A percentile compares a stretch with the other conserved stretches of the same genome.
Conservation (phyloP, 495 filamentous ascomycete species). For the Filosporella fistucella region DNA sequence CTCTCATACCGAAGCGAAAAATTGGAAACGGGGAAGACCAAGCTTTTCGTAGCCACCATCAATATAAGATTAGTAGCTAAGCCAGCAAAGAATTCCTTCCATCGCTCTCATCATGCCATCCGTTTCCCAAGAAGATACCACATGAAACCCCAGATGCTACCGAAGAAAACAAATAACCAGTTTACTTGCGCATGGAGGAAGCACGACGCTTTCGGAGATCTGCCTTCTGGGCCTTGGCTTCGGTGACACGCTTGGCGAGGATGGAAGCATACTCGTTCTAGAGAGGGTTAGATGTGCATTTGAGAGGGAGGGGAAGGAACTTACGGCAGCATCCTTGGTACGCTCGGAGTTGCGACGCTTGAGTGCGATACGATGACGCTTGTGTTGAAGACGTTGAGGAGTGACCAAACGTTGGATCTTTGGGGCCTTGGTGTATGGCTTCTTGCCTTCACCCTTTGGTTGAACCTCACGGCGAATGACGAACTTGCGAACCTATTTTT, state of each 20-base stretch:
- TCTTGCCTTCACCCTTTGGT: slow-evolving; percentile 93
- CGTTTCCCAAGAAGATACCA: slow-evolving; percentile 9
- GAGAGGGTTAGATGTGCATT: slow-evolving; percentile 32
- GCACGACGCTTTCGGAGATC: slow-evolving; percentile 94
- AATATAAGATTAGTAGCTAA: not conserved
- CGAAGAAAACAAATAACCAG: slow-evolving; percentile 4
- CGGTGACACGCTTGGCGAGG: slow-evolving; percentile 89
- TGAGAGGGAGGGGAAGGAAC: slow-evolving; percentile 30
- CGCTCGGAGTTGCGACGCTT: slow-evolving; percentile 95
- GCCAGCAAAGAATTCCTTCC: slow-evolving; percentile 5
- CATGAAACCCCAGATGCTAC: slow-evolving; percentile 5
- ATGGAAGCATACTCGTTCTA: slow-evolving; percentile 91
- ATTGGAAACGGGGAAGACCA: not conserved
- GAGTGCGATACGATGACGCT: slow-evolving; percentile 93
- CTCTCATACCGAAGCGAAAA: not conserved
- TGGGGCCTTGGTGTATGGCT: slow-evolving; percentile 98
- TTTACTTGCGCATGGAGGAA: slow-evolving; percentile 68
- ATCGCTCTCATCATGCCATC: slow-evolving; percentile 1
- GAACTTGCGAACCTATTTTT: slow-evolving; percentile 81
- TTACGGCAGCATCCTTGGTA: slow-evolving; percentile 96
- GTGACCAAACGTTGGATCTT: slow-evolving; percentile 99
- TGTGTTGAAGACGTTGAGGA: slow-evolving; percentile 99
- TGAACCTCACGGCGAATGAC: slow-evolving; percentile 97
- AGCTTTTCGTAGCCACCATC: not conserved
- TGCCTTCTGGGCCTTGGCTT: slow-evolving; percentile 86